phyloP scores from a whole-genome alignment of 2,329 filamentous ascomycete species.

The Metarhizium robertsii region DNA sequence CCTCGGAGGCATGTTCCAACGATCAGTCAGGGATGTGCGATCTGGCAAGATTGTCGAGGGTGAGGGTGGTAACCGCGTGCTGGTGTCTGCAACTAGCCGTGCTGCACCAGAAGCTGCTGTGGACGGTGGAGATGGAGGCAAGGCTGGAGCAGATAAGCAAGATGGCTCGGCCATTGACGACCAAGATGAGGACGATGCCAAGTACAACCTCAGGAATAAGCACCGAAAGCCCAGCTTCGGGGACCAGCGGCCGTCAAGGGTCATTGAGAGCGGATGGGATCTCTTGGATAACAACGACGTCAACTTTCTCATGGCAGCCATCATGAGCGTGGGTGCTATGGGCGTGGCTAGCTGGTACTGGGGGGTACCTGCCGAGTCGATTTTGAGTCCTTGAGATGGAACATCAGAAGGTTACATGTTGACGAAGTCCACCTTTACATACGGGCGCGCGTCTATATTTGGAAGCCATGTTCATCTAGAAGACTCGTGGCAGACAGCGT shows the following conservation, averaged over 20 bases:
- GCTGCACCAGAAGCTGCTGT: background rate
- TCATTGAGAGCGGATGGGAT: slow-evolving; percentile 58
- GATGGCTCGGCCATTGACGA: slow-evolving; percentile 23
- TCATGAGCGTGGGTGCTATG: slow-evolving; percentile 76
- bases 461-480: background rate
- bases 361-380: slow-evolving; percentile 39
- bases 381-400: background rate
- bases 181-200: slow-evolving; percentile 26
- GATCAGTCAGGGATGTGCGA: slow-evolving; percentile 73
- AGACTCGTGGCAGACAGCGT: background rate
- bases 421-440: background rate
- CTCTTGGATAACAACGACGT: slow-evolving; percentile 92
- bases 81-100: slow-evolving; percentile 30
- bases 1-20: slow-evolving; percentile 76
- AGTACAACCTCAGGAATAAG: slow-evolving; percentile 41
- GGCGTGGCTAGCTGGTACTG: slow-evolving; percentile 51
- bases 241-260: slow-evolving; percentile 48
- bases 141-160: slow-evolving; percentile 30
- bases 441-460: background rate
- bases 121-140: slow-evolving; percentile 15
- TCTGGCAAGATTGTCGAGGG: slow-evolving; percentile 87
- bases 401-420: background rate
- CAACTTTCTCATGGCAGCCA: slow-evolving; percentile 81
- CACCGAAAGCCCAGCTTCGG: slow-evolving; percentile 43
- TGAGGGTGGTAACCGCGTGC: slow-evolving; percentile 55